Base-by-base conservation (phyloP, 2,329 filamentous ascomycete species). In the Penicillium carneum region DNA sequence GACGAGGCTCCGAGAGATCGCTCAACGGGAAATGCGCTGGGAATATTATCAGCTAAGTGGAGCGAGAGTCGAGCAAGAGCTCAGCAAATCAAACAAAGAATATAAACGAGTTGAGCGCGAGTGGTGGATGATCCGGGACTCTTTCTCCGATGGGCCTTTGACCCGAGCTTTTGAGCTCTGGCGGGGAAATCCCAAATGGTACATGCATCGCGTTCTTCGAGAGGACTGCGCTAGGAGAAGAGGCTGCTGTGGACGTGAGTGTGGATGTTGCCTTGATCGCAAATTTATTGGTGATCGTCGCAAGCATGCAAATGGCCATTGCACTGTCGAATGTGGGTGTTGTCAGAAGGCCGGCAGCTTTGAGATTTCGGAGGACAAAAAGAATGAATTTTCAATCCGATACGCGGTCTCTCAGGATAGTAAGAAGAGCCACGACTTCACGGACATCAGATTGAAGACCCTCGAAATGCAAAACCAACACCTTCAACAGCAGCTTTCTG, bases 311-410 rank as follows among this genome's bases (percentile, higher is more conserved):
- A 43, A 5, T 18, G 48, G 59, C 7, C 59, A 62, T 33, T 62
- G 54, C 36, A 62, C 59, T 14, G 34, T 53, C 18, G 55, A 62
- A 18, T 62, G 59, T 38, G 41, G 18, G 4, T 62, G 59, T n/a
- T 62, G 59, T 31, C 18, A 26, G 6, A 18, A 23, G 41, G 47
- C 43, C 18, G 20, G 49, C 3, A 54, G 54, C 7, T 58, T 49
- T 29, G 43, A 49, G 3, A n/a, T 48, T 9, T 41, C 36, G 9
- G 12, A 31, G 3, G 33, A 55, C 9, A 20, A 38, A 29, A 42
- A 20, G 16, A 41, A 8, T 23, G 12, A 18, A 7, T 6, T 42
- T 10, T 3, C 10, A 26, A 31, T 31, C 7, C 23, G 36, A 10
- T 34, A 49, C 10, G 47, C 31, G n/a, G 29, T 36, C 18, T 23